These are phyloP conservation scores for Pythium brachiatum DNA, from an alignment of 352 stramenopile genomes.

Conservation along the genomic window DNA sequence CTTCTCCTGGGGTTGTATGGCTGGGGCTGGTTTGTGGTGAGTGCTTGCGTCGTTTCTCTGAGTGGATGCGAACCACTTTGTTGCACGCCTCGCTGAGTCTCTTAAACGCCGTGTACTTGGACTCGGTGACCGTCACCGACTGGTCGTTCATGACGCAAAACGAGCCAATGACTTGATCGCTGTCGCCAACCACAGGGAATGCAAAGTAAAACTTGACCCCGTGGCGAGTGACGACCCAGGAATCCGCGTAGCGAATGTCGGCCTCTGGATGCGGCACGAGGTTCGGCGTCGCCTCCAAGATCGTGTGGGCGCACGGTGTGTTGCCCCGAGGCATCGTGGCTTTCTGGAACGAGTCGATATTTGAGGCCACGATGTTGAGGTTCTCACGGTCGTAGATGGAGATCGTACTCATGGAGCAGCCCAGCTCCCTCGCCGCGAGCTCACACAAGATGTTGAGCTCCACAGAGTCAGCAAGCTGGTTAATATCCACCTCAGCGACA, in stretches of 20 bases:
- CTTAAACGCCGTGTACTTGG: constrained; percentile 54
- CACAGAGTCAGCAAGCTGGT: constrained; percentile 34
- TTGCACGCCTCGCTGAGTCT: constrained; percentile 29
- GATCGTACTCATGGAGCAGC: constrained; percentile 45
- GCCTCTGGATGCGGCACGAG: constrained; percentile 46
- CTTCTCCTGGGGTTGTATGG: neutral
- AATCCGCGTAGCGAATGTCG: constrained; percentile 52
- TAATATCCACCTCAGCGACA: constrained; percentile 28
- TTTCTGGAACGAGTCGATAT: constrained; percentile 27
- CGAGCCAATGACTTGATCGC: constrained; percentile 48
- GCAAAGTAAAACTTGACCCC: constrained; percentile 62
- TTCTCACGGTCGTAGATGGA: constrained; percentile 45
- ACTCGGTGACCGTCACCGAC: constrained; percentile 40
- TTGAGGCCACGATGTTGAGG: constrained; percentile 43
- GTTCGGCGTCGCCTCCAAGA: constrained; percentile 48
- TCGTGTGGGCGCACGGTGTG: constrained; percentile 52
- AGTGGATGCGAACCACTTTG: constrained; percentile 11
- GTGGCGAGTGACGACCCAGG: constrained; percentile 20
- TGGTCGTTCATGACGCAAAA: constrained; percentile 50
- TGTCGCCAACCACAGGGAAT: constrained; percentile 45
- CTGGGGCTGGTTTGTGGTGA: constrained; percentile 2
- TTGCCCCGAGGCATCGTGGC: constrained; percentile 40
- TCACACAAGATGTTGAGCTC: constrained; percentile 65
- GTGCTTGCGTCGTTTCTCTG: neutral
- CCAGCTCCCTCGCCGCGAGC: constrained; percentile 44